Evolutionary conservation across 495 filamentous ascomycete species (phyloP).

Genomic region (Neurospora sp.): DNA sequence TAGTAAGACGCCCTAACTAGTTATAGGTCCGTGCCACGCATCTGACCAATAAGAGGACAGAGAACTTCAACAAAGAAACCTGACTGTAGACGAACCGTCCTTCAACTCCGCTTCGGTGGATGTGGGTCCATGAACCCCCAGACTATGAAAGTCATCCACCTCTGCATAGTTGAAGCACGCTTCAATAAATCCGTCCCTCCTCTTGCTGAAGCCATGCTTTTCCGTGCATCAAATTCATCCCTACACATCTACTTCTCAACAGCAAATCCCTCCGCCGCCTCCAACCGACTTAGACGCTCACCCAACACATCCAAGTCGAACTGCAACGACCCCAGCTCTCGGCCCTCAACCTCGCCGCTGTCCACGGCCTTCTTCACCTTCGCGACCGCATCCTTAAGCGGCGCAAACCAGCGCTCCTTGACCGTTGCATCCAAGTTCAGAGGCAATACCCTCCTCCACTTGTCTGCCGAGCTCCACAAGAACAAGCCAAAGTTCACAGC

Average conservation of each 20-base stretch:
- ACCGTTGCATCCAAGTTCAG: slow-evolving; percentile 35
- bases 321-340: slow-evolving; percentile 13
- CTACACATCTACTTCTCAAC: background rate
- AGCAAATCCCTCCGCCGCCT: slow-evolving; percentile 9
- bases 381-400: slow-evolving; percentile 34
- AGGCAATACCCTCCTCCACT: slow-evolving; percentile 30
- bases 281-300: slow-evolving; percentile 25
- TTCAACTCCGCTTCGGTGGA: too few relatives aligned
- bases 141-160: too few relatives aligned
- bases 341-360: slow-evolving; percentile 11
- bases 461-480: slow-evolving; percentile 32
- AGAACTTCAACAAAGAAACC: too few relatives aligned
- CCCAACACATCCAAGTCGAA: slow-evolving; percentile 28
- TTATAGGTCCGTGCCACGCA: too few relatives aligned
- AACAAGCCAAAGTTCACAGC: slow-evolving; percentile 41
- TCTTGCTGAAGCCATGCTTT: background rate
- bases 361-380: slow-evolving; percentile 30
- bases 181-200: background rate
- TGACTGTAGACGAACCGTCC: too few relatives aligned
- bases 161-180: too few relatives aligned
- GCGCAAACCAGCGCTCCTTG: slow-evolving; percentile 42
- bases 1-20: too few relatives aligned
- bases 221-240: background rate
- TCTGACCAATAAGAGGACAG: too few relatives aligned
- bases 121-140: too few relatives aligned